Evolutionary conservation across 2,329 filamentous ascomycete species (phyloP).

Genomic region (Trematosphaeria pertusa): DNA sequence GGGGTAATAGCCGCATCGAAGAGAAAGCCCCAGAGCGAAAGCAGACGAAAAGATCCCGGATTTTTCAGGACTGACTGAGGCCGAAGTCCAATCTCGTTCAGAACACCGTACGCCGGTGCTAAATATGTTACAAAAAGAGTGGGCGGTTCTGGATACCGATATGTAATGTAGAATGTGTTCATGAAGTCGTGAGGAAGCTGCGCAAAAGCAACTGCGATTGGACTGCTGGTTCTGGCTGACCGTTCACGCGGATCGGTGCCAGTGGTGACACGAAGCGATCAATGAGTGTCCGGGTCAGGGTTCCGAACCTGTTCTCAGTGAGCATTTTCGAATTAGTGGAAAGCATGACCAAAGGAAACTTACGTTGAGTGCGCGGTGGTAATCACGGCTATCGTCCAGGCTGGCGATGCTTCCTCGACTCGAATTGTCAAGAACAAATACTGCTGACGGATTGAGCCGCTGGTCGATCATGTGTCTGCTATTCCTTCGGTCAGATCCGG

Average conservation of each 20-base stretch:
- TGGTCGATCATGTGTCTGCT: conserved; percentile 58
- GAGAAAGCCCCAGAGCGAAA: conserved; percentile 7
- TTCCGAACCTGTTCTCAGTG: conserved; percentile 37
- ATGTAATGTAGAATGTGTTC: conserved; percentile 26
- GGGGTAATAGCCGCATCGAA: conserved; percentile 18
- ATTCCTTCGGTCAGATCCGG: conserved; percentile 45
- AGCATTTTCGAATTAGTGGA: conserved; percentile 12
- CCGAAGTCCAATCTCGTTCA: too few relatives aligned
- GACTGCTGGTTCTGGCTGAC: too few relatives aligned
- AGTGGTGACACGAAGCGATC: too few relatives aligned
- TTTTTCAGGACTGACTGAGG: too few relatives aligned
- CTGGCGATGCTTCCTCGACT: conserved; percentile 56
- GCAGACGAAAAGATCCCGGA: too few relatives aligned
- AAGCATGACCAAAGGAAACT: conserved; percentile 14
- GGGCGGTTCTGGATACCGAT: conserved; percentile 12
- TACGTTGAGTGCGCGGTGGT: conserved; percentile 56
- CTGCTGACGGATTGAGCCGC: conserved; percentile 55
- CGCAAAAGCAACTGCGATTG: conserved; percentile 24
- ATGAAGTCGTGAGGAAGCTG: conserved; percentile 35
- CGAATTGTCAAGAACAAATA: conserved; percentile 55
- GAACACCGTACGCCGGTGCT: conserved; percentile 30
- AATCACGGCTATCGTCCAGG: conserved; percentile 56
- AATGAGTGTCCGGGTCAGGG: conserved; percentile 40
- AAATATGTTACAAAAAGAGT: conserved; percentile 19
- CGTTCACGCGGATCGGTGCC: too few relatives aligned